phyloP scores from a whole-genome alignment of 208 protist genomes.

The Balamuthia mandrillaris region DNA sequence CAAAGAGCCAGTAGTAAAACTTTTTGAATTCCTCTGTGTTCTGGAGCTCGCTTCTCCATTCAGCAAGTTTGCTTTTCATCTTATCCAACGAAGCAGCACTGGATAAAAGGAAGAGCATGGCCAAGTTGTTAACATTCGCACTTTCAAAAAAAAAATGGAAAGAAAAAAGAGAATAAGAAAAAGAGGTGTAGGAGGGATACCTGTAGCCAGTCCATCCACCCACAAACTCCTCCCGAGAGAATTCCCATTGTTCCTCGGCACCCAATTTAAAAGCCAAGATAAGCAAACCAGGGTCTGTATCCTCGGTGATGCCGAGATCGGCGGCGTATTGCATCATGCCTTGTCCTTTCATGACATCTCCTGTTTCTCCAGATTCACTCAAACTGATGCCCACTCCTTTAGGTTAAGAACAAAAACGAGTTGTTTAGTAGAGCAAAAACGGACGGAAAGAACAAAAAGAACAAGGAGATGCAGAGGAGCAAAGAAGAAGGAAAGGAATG shows the following conservation, averaged over 20 bases:
- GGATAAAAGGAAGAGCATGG: no score
- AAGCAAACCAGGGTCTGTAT: neutral
- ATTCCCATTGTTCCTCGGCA: conserved; percentile 1
- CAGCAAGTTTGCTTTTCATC: neutral
- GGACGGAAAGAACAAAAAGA: no score
- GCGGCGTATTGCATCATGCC: neutral
- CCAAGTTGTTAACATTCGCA: no score
- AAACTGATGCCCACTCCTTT: neutral
- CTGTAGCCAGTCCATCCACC: neutral
- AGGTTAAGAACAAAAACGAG: no score
- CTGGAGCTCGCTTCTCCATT: neutral
- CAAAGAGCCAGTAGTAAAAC: conserved; percentile 28
- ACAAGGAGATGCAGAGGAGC: neutral
- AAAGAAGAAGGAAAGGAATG: neutral
- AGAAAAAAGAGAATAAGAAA: no score
- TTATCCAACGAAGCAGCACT: neutral
- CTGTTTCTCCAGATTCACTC: conserved; percentile 3
- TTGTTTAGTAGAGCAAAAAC: no score
- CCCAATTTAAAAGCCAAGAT: conserved; percentile 1
- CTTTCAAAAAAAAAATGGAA: no score
- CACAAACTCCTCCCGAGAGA: neutral
- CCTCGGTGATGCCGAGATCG: neutral
- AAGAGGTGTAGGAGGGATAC: neutral
- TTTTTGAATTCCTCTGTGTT: neutral
- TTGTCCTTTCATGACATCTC: neutral